phyloP scores from a whole-genome alignment of 2,329 filamentous ascomycete species.

The Biscogniauxia sp. region DNA sequence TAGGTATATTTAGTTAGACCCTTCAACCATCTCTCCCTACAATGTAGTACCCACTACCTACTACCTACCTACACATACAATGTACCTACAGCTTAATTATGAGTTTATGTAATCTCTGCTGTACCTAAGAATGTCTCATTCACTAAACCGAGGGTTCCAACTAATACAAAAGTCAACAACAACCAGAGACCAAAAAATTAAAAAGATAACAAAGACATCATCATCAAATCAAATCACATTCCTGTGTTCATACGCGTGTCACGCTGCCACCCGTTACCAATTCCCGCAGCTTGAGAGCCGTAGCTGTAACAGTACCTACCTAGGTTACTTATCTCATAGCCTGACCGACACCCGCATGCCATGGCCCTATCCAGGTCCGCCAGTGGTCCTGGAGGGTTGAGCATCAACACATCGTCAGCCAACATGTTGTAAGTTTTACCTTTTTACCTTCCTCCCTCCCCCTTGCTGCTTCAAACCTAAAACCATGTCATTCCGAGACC shows the following conservation, averaged over 20 bases:
- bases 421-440: conserved; percentile 50
- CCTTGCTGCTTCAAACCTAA: conserved; percentile 12
- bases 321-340: background rate
- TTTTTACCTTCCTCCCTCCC: conserved; percentile 8
- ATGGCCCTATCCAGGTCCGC: conserved; percentile 57
- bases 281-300: background rate
- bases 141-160: background rate
- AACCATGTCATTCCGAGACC: background rate
- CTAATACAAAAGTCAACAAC: background rate
- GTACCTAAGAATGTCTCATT: background rate
- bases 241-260: background rate
- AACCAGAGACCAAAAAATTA: background rate
- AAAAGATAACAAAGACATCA: background rate
- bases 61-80: too few relatives aligned
- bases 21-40: too few relatives aligned
- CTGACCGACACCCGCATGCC: conserved; percentile 2
- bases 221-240: background rate
- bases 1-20: too few relatives aligned
- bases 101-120: too few relatives aligned
- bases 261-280: background rate
- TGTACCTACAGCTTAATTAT: too few relatives aligned
- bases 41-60: too few relatives aligned
- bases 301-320: conserved; percentile 5
- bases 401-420: conserved; percentile 62
- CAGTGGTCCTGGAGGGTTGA: conserved; percentile 59